Evolutionary conservation across 2,329 filamentous ascomycete genomes (phyloP), one percentile per base, ranked within the genome.

Genomic region (Akanthomyces uredinophilus): DNA sequence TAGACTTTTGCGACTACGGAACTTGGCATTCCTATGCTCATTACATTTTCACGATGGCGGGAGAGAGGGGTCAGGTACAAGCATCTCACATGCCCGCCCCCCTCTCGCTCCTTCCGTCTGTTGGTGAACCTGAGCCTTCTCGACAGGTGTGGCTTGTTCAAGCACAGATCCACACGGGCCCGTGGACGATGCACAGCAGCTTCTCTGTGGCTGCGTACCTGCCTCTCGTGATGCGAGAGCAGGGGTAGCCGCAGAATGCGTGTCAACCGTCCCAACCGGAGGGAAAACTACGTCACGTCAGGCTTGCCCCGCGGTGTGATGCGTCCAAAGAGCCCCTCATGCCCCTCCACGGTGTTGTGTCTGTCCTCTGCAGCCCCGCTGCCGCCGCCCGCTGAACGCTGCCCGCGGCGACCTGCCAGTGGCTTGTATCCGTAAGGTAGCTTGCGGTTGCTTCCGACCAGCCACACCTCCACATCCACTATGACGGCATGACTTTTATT

Each of bases 401-500:
- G 32, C 32, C 32, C 32, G 32, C 32, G 14, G 51, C 22, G 35
- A 54, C 35, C 51, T 18, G 27, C 32, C 35, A 41, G 51, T 54
- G 51, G 51, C 35, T 41, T 39, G 13, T 35, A n/a, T 20, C 35
- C 27, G 41, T 41, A n/a, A n/a, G n/a, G 39, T 60, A 53, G 14
- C 49, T 14, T 43, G 20, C 58, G 58, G 58, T 47, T 60, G 27
- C 32, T 60, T 60, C 58, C 58, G 58, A 46, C 49, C 39, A 60
- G 58, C 58, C 58, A 54, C 58, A 52, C 49, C 10, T 3, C 1
- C 1, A 35, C 27, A 44, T 37, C 58, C 58, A 60, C 50, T n/a
- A 60, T 60, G 58, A 60, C 58, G 58, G 20, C 58, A 60, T 60
- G 50, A 53, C 41, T 60, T 53, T 47, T 18, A 14, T 11, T 35